These are phyloP conservation scores for Tricholoma matsutake DNA, from an alignment of 768 basidiomycete species.

Conservation along the genomic window DNA sequence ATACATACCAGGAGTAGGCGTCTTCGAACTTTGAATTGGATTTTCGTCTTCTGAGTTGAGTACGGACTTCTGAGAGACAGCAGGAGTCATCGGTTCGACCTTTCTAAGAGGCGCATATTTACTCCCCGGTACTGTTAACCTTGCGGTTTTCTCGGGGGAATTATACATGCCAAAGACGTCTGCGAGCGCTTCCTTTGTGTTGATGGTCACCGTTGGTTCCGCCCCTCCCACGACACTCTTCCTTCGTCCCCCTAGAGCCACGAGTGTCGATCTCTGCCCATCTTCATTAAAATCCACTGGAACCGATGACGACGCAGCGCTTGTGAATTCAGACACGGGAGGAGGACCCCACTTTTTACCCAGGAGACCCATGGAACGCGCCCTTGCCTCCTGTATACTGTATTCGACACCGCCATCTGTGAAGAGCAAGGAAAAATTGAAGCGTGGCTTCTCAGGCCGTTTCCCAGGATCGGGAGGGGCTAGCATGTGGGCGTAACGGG, in stretches of 20 bases:
- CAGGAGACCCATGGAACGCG: slow-evolving; percentile 76
- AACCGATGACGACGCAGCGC: slow-evolving; percentile 31
- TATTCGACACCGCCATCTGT: slow-evolving; percentile 81
- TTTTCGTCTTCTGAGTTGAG: slow-evolving; percentile 39
- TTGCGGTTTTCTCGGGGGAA: slow-evolving; percentile 75
- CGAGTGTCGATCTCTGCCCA: slow-evolving; percentile 43
- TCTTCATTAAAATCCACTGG: slow-evolving; percentile 62
- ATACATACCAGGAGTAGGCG: slow-evolving; percentile 33
- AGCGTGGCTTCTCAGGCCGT: slow-evolving; percentile 68
- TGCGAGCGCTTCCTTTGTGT: slow-evolving; percentile 91
- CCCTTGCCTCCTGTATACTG: slow-evolving; percentile 80
- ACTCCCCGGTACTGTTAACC: slow-evolving; percentile 52
- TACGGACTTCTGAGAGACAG: slow-evolving; percentile 33
- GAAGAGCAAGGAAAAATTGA: slow-evolving; percentile 67
- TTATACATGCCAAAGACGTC: slow-evolving; percentile 98
- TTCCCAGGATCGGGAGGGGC: slow-evolving; percentile 66
- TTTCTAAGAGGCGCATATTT: slow-evolving; percentile 72
- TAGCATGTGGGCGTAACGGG: slow-evolving; percentile 70
- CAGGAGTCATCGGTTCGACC: slow-evolving; percentile 56
- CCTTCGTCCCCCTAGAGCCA: slow-evolving; percentile 32
- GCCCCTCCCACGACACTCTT: slow-evolving; percentile 44
- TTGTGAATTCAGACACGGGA: slow-evolving; percentile 43
- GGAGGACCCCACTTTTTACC: slow-evolving; percentile 81
- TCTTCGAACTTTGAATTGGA: slow-evolving; percentile 36
- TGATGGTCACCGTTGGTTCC: slow-evolving; percentile 92